phyloP scores from a whole-genome alignment of 208 protist species.

The Acanthamoeba polyphaga region DNA sequence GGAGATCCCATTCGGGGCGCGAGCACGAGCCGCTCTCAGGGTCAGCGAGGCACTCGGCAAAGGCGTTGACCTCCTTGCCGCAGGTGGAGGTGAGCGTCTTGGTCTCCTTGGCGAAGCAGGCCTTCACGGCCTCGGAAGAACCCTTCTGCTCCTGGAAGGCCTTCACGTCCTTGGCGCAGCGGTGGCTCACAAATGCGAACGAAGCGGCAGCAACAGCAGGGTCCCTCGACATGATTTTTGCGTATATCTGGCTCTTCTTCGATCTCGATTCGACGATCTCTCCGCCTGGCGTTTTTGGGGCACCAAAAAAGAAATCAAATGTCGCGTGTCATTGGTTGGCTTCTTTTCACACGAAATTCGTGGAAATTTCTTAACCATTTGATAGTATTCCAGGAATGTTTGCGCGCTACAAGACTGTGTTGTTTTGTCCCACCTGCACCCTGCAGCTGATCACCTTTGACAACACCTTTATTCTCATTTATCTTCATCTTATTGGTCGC shows the following conservation, averaged over 20 bases:
- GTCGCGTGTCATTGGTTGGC: not conserved
- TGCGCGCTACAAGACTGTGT: too few species aligned
- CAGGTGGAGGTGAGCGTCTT: not conserved
- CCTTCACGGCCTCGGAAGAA: not conserved
- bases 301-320: not conserved
- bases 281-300: too few species aligned
- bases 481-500: too few species aligned
- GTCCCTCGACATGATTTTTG: slow-evolving; percentile 17
- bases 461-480: too few species aligned
- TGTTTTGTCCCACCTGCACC: too few species aligned
- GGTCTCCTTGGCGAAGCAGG: slow-evolving; percentile 25
- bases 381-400: too few species aligned
- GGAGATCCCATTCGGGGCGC: not conserved
- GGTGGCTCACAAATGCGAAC: not conserved
- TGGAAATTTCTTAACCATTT: not conserved
- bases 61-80: not conserved
- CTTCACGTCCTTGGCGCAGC: not conserved
- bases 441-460: too few species aligned
- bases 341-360: not conserved
- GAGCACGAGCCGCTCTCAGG: not conserved
- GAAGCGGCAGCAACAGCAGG: not conserved
- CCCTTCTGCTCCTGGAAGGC: not conserved
- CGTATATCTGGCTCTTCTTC: not conserved
- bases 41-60: not conserved
- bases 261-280: not conserved